These are phyloP conservation scores for Ocimum tenuiflorum DNA, from an alignment of 257 asterid species.

Conservation along the genomic window DNA sequence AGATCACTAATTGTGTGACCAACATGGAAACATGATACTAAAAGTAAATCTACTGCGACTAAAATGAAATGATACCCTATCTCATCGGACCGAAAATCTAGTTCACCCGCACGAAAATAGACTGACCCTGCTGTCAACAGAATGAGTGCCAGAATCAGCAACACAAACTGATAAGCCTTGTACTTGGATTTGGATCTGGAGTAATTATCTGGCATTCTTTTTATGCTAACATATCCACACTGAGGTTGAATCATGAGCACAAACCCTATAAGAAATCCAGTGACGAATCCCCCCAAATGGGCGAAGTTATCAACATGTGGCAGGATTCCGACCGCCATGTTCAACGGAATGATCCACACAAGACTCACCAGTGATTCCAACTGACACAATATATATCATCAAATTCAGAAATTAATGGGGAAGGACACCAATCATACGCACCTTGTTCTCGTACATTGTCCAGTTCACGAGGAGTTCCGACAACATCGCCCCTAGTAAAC, in stretches of 20 bases:
- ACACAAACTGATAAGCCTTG: slow-evolving; percentile 53
- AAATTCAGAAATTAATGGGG: too few relatives aligned
- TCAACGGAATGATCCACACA: slow-evolving; percentile 52
- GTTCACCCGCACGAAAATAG: too few relatives aligned
- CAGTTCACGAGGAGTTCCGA: slow-evolving; percentile 77
- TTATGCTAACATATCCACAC: slow-evolving; percentile 50
- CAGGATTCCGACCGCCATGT: slow-evolving; percentile 82
- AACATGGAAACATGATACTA: too few relatives aligned
- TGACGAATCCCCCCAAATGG: slow-evolving; percentile 75
- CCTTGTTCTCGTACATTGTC: slow-evolving; percentile 86
- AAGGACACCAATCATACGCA: too few relatives aligned
- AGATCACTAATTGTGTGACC: too few relatives aligned
- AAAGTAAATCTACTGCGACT: too few relatives aligned
- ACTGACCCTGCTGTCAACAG: slow-evolving; percentile 47
- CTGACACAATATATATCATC: slow-evolving; percentile 23
- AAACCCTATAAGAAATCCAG: slow-evolving; percentile 78
- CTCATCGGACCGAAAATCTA: too few relatives aligned
- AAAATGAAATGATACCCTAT: too few relatives aligned
- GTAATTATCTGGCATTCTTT: slow-evolving; percentile 25
- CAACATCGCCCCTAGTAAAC: slow-evolving; percentile 83
- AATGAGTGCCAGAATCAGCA: slow-evolving; percentile 34
- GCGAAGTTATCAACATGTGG: slow-evolving; percentile 99
- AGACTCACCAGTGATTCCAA: slow-evolving; percentile 55
- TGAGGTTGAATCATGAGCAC: slow-evolving; percentile 81
- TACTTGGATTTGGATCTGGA: slow-evolving; percentile 64